Evolutionary conservation across 768 basidiomycete genomes (phyloP), one percentile per base, ranked within the genome.

Genomic region (Hygrocybe punicea): DNA sequence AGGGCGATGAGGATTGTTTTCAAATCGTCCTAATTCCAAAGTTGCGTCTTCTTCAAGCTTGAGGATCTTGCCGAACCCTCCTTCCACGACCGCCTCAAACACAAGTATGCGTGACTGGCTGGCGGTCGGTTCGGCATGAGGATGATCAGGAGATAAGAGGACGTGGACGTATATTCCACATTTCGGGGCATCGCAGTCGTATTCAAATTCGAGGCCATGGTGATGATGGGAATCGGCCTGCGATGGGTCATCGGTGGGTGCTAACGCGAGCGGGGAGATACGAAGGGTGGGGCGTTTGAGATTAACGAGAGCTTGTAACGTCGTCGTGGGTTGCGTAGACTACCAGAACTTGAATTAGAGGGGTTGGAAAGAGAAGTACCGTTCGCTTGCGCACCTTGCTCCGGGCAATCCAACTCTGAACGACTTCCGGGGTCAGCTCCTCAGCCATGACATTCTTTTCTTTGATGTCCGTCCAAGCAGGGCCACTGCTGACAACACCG

Each of bases 271-370:
- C 1, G 87, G 91, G 7, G 84, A 85, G 3, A 95, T 81, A 11
- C 87, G 82, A 34, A 98, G 79, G 1, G 91, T 86, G 1, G 94
- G 94, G 4, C 94, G 84, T 68, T 95, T 96, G 63, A 97, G 84
- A 67, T 97, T 98, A 61, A 97, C 93, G 34, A 95, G 80, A 0
- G 94, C 94, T 73, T 97, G 94, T 0, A 98, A 78, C 2, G 94
- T 96, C 0, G 94, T 98, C 0, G 94, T 96, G 0, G 93, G 85
- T 65, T 93, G 88, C 9, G 85, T 81, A 29, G 84, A 70, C 91
- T 93, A 62, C 17, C 55, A 36, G 21, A 50, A 34, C 47, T 45
- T 49, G 48, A 50, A 52, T 53, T 2, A 42, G 52, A 46, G 53
- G 61, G 13, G 63, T 17, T 25, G 55, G 53, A 51, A 16, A 25